Conservation (phyloP, 176 grass and related monocot species). For the barley (Hordeum vulgare) region DNA sequence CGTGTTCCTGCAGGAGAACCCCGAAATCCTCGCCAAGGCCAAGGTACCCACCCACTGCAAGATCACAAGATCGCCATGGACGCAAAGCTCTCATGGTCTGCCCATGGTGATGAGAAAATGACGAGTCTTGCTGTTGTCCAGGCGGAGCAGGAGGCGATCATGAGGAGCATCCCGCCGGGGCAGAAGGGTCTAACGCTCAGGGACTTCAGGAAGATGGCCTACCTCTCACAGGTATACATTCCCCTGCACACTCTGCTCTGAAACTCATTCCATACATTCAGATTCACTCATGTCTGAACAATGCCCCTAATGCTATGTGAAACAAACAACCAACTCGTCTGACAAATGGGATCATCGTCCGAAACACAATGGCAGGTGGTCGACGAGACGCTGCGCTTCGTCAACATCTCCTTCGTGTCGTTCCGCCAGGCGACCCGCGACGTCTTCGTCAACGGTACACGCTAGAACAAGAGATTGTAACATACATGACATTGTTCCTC, state of each 20-base stretch:
- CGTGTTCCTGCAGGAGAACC: conserved; percentile 80
- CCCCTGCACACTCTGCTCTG: background rate
- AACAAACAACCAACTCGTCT: background rate
- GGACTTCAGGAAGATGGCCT: conserved; percentile 93
- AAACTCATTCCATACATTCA: too few relatives aligned
- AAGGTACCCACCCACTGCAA: conserved; percentile 30
- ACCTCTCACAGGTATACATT: conserved; percentile 68
- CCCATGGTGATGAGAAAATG: too few relatives aligned
- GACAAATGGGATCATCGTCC: background rate
- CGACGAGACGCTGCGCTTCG: conserved; percentile 75
- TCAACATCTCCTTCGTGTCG: conserved; percentile 85
- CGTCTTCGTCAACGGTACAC: conserved; percentile 52
- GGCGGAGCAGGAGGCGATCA: conserved; percentile 89
- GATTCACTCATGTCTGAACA: background rate
- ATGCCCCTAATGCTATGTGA: background rate
- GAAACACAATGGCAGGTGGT: conserved; percentile 33
- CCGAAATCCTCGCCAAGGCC: conserved; percentile 51
- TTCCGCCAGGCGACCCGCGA: conserved; percentile 69
- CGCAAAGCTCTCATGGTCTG: too few relatives aligned
- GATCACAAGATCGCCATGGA: background rate
- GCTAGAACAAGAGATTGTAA: too few relatives aligned
- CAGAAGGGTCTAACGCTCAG: conserved; percentile 64
- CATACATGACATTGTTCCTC: background rate
- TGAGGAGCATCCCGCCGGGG: conserved; percentile 38
- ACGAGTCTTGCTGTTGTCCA: conserved; percentile 2